These are phyloP conservation scores for Penicillium sp. DNA, from an alignment of 2,329 filamentous ascomycete genomes.

Conservation along the genomic window DNA sequence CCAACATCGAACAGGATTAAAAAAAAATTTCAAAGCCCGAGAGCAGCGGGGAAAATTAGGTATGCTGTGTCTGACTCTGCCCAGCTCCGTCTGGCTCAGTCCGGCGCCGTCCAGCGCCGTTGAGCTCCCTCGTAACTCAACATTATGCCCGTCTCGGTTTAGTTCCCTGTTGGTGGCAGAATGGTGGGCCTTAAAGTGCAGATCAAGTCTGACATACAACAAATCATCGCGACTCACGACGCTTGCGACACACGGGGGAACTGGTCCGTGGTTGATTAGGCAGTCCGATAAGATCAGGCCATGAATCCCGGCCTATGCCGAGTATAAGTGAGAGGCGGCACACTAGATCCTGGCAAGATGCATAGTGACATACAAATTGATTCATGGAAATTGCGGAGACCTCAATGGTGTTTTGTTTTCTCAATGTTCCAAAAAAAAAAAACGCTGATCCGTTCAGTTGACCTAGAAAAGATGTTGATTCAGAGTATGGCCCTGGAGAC, in stretches of 20 bases:
- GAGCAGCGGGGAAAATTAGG: no score
- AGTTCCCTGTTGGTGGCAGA: neutral
- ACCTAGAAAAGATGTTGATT: no score
- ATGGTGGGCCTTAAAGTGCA: neutral
- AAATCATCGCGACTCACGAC: neutral
- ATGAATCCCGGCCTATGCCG: neutral
- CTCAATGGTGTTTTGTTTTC: no score
- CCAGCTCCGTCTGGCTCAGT: no score
- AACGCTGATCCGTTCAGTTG: no score
- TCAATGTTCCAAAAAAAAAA: no score
- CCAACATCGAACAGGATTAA: no score
- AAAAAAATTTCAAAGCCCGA: no score
- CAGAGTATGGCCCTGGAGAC: no score
- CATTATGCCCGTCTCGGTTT: neutral
- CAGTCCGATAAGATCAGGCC: conserved; percentile 3
- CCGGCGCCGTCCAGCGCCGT: neutral
- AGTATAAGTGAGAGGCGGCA: neutral
- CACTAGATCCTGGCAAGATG: neutral
- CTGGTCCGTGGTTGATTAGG: conserved; percentile 6
- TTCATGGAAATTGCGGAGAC: no score
- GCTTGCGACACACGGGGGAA: neutral
- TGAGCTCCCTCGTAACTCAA: neutral
- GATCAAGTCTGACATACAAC: neutral
- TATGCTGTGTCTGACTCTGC: no score
- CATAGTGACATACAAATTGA: no score